Percentiles rank a stretch among this genome's conserved stretches.
Conservation (phyloP, 371 early-diverging fungal species). For the Mucor indicus region DNA sequence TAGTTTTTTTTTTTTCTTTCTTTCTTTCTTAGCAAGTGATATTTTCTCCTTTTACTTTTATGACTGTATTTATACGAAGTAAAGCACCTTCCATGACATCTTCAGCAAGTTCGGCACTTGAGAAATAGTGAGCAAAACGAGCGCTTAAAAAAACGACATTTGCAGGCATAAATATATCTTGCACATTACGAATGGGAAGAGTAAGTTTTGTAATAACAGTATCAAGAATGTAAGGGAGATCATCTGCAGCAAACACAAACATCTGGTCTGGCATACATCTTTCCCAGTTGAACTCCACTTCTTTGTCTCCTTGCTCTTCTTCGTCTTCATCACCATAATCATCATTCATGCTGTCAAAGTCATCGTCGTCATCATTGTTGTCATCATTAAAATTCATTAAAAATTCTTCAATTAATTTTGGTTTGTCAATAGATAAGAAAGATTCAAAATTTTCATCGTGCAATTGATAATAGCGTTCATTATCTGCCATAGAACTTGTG, state of each 20-base stretch:
- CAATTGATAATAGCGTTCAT: conserved; percentile 46
- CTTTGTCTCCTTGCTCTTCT: conserved; percentile 13
- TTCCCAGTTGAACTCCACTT: conserved; percentile 63
- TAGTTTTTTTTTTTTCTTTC: no score
- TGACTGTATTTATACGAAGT: conserved; percentile 52
- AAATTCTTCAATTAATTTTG: conserved; percentile 32
- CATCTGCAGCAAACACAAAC: conserved; percentile 78
- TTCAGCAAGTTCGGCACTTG: conserved; percentile 68
- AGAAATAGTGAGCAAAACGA: conserved; percentile 83
- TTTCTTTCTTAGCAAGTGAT: no score
- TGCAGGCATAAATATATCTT: conserved; percentile 73
- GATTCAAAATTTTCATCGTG: conserved; percentile 34
- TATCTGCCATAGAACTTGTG: conserved; percentile 28
- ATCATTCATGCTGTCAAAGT: background rate
- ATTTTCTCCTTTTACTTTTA: conserved; percentile 63
- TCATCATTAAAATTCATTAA: conserved; percentile 3
- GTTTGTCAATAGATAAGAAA: conserved; percentile 45
- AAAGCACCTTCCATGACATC: conserved; percentile 65
- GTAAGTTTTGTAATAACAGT: conserved; percentile 64
- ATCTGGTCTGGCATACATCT: conserved; percentile 81
- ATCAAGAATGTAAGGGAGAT: conserved; percentile 29
- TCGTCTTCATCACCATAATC: conserved; percentile 14
- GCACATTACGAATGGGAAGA: conserved; percentile 36
- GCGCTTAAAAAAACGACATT: conserved; percentile 86
- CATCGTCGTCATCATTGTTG: conserved; percentile 4